A percentile compares a stretch with the other conserved stretches of the same genome.
Conservation (phyloP, 1,284 basidiomycete genomes). For the Melampsora americana region DNA sequence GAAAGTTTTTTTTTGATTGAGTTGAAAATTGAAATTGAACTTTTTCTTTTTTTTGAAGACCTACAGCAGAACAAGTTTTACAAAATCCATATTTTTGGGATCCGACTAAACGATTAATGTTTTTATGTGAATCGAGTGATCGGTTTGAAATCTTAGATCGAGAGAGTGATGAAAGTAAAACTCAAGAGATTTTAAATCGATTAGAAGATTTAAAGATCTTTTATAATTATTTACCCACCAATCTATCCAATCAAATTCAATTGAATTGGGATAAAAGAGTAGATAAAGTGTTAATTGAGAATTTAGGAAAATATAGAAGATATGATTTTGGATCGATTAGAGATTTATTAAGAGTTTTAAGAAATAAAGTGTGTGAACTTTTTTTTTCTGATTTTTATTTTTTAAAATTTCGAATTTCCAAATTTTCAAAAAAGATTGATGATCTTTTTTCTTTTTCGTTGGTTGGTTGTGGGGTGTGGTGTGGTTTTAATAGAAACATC, state of each 20-base stretch:
- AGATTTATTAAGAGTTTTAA: constrained; percentile 82
- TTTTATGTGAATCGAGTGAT: constrained; percentile 94
- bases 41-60: constrained; percentile 59
- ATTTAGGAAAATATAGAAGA: constrained; percentile 91
- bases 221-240: constrained; percentile 13
- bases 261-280: constrained; percentile 78
- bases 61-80: constrained; percentile 80
- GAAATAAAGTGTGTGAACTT: constrained; percentile 74
- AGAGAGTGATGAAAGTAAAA: constrained; percentile 55
- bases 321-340: constrained; percentile 87
- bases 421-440: neutral
- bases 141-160: constrained; percentile 85
- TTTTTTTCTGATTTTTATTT: neutral
- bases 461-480: too few species aligned
- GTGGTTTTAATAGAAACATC: constrained; percentile 74
- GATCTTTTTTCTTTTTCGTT: constrained; percentile 43
- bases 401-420: neutral
- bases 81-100: constrained; percentile 98
- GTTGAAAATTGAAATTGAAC: neutral
- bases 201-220: constrained; percentile 63
- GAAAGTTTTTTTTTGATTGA: neutral
- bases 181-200: constrained; percentile 62
- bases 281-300: constrained; percentile 86
- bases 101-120: constrained; percentile 74
- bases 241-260: neutral